Base-by-base conservation (phyloP, 2,329 filamentous ascomycete species). In the Neonectria hederae region DNA sequence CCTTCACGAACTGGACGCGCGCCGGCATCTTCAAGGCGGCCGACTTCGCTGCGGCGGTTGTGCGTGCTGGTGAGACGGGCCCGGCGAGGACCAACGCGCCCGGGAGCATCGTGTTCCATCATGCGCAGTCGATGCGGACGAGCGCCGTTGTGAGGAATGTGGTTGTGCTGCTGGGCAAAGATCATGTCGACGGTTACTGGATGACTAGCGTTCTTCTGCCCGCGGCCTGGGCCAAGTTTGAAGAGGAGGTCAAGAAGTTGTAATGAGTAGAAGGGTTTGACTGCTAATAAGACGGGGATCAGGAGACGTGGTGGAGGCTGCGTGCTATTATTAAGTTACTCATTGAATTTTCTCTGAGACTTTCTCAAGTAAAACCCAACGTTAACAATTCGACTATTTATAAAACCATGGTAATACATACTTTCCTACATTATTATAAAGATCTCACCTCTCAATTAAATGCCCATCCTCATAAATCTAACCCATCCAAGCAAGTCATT, bases 1-100 rank as follows among this genome's bases (percentile, higher is more conserved):
- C 38, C 22, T 42, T 61, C 6, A 61, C 30, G 9, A 61, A 61
- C 24, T 61, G 58, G 58, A 61, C 58, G 6, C 54, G 43, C 24
- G 52, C 58, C 51, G 40, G 40, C 6, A 24, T 61, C 21, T 54
- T 30, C 32, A 4, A 32, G 5, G 17, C 24, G 8, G 32, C 49
- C 3, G 51, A 55, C 52, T 61, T 61, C 30, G 24, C 51, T 1
- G 32, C 51, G 1, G 52, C 43, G 11, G 52, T 61, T 9, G n/a
- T 49, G 35, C 35, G 35, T 14, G 5, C 14, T 2, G 35, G 35
- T 14, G 35, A 52, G 48, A 32, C 48, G 48, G 30, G 26, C 9
- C 48, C 48, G 30, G 17, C 24, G 26, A n/a, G 48, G 48, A 35
- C 24, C 5, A 52, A 52, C 11, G 6, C 26, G 48, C 26, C 48